Base-by-base conservation (phyloP, 257 asterid species). In the Solanum gandarillasii region DNA sequence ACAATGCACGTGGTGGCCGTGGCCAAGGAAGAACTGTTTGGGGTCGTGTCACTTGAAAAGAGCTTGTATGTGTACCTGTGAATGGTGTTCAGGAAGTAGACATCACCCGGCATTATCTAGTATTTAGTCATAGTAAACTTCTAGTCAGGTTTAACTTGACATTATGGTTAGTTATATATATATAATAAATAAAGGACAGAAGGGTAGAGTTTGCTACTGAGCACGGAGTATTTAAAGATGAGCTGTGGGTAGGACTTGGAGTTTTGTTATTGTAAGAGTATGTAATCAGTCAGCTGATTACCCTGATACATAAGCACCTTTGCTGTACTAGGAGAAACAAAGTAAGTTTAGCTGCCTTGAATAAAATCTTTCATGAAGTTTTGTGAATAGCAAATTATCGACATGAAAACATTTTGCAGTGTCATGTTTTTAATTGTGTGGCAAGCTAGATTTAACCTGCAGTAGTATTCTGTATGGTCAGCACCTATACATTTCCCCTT, bases 31-130 rank as follows among this genome's bases (percentile, higher is more conserved):
- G 52, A 74, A 43, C 89, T 2, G 84, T 70, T 72, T 87, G 81
- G 87, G 76, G 62, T 83, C 87, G 87, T 34, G 89, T 87, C 46
- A 87, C 87, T 87, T 87, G 55, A 79, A 27, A 48, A 46, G 70
- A 48, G 70, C 70, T 46, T 81, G 68, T 29, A 10, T 48, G 39
- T 29, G 70, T 82, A 32, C 86, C 68, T 29, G 86, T 31, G 70
- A 48, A 48, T 46, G 70, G 39, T 48, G 86, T 82, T 82, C 43
- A 48, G 70, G 86, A 82, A 31, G 70, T 82, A 31, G 70, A 48
- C 70, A 29, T 29, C 70, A 31, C 86, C 43, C 5, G 43, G 70
- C 41, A 46, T 27, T 46, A 46, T 81, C 39, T 81, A 46, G 20
- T 43, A 46, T 46, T 9, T 46, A 46, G 85, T 27, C 23, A 29